phyloP scores from a whole-genome alignment of 176 grass and related monocot species.

The Musa acuminata region DNA sequence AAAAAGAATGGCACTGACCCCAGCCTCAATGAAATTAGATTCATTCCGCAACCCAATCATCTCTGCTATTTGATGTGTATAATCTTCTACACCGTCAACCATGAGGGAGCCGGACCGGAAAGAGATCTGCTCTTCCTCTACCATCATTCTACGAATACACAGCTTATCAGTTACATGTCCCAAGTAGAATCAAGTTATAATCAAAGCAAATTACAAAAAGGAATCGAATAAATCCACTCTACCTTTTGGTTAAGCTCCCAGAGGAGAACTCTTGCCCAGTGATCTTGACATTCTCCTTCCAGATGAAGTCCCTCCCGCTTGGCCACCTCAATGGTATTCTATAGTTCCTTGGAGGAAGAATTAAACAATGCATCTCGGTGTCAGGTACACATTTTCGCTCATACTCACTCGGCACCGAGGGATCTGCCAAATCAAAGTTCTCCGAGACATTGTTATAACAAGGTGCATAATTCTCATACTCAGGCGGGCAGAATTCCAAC shows the following conservation, averaged over 20 bases:
- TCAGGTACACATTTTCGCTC: slow-evolving; percentile 56
- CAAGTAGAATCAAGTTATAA: neutral
- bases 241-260: slow-evolving; percentile 95
- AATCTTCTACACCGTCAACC: slow-evolving; percentile 92
- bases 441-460: slow-evolving; percentile 94
- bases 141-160: slow-evolving; percentile 75
- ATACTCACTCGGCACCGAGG: slow-evolving; percentile 44
- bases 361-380: slow-evolving; percentile 41
- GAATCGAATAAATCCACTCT: neutral
- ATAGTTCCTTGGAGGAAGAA: slow-evolving; percentile 68
- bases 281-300: slow-evolving; percentile 98
- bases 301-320: slow-evolving; percentile 89
- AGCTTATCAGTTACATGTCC: slow-evolving; percentile 22
- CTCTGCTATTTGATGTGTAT: slow-evolving; percentile 91
- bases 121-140: slow-evolving; percentile 98
- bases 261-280: slow-evolving; percentile 94
- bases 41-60: slow-evolving; percentile 95
- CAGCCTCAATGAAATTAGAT: slow-evolving; percentile 92
- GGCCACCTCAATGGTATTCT: slow-evolving; percentile 86
- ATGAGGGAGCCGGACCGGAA: slow-evolving; percentile 76
- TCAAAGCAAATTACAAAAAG: neutral
- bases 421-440: slow-evolving; percentile 62
- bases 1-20: slow-evolving; percentile 38
- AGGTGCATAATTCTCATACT: slow-evolving; percentile 72
- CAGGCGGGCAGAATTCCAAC: slow-evolving; percentile 47